These are phyloP conservation scores for Fusarium veterinarium DNA, from an alignment of 2,329 filamentous ascomycete genomes.

Conservation along the genomic window DNA sequence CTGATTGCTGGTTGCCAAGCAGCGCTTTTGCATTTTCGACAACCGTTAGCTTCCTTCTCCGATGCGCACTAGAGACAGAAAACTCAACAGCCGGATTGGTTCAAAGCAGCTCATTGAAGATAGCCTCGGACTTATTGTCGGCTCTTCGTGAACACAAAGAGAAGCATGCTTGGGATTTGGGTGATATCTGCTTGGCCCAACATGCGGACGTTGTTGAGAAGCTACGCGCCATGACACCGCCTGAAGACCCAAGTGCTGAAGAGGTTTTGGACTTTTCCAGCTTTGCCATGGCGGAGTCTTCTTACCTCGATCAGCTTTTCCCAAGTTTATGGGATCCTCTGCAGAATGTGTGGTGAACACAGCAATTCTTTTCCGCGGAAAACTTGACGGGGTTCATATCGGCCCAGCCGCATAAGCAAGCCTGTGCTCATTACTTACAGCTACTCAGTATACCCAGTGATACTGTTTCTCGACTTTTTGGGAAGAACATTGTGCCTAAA, in stretches of 20 bases:
- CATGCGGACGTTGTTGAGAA: conserved; percentile 61
- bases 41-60: conserved; percentile 61
- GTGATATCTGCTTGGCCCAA: conserved; percentile 61
- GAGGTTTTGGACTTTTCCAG: conserved; percentile 40
- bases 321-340: conserved; percentile 53
- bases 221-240: conserved; percentile 47
- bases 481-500: background rate
- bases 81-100: conserved; percentile 50
- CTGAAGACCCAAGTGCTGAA: conserved; percentile 33
- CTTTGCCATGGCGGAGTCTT: conserved; percentile 48
- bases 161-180: conserved; percentile 60
- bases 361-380: background rate
- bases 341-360: conserved; percentile 48
- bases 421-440: background rate
- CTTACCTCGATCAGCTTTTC: conserved; percentile 51
- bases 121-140: conserved; percentile 56
- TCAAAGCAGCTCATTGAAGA: conserved; percentile 54
- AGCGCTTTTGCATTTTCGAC: conserved; percentile 61
- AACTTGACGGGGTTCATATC: background rate
- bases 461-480: background rate
- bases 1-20: conserved; percentile 63
- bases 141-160: conserved; percentile 55
- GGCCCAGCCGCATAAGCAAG: background rate
- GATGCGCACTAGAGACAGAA: conserved; percentile 59
- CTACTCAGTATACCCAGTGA: too few relatives aligned